phyloP scores from a whole-genome alignment of 306 rosid genomes.

The Erythrophleum fordii region DNA sequence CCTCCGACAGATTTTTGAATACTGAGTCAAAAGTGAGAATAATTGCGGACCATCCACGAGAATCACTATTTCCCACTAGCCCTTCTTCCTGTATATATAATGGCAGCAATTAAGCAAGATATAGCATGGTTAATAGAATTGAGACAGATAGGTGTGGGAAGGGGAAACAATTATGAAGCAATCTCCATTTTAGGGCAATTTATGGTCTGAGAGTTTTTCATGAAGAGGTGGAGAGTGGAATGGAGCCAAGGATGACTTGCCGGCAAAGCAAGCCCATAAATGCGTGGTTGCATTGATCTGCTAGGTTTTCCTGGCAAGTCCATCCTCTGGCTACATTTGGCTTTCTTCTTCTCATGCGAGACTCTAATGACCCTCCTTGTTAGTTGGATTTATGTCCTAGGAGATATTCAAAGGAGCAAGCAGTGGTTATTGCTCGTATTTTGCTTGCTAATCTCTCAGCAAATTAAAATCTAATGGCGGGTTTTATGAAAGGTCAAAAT shows the following conservation, averaged over 20 bases:
- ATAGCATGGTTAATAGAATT: neutral
- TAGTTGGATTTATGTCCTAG: neutral
- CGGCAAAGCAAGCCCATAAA: neutral
- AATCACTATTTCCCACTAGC: conserved; percentile 34
- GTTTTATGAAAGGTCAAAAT: neutral
- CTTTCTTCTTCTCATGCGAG: conserved; percentile 42
- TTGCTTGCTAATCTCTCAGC: no score
- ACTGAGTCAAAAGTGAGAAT: conserved; percentile 35
- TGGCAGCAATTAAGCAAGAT: neutral
- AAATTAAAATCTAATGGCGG: neutral
- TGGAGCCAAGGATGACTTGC: conserved; percentile 63
- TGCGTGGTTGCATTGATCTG: neutral
- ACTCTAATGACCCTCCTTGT: neutral
- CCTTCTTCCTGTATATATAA: conserved; percentile 12
- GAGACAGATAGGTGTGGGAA: neutral
- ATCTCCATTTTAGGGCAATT: neutral
- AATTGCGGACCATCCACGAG: conserved; percentile 24
- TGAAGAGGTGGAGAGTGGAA: conserved; percentile 47
- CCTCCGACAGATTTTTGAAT: neutral
- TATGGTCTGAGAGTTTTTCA: conserved; percentile 45
- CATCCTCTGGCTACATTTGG: conserved; percentile 42
- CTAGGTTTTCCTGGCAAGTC: conserved; percentile 34
- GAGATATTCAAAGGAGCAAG: neutral
- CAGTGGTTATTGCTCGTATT: neutral
- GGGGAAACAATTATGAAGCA: neutral